Evolutionary conservation across 1,139 yeast genomes (phyloP), one percentile per base, ranked within the genome.

Genomic region (Dujonia santamariae): DNA sequence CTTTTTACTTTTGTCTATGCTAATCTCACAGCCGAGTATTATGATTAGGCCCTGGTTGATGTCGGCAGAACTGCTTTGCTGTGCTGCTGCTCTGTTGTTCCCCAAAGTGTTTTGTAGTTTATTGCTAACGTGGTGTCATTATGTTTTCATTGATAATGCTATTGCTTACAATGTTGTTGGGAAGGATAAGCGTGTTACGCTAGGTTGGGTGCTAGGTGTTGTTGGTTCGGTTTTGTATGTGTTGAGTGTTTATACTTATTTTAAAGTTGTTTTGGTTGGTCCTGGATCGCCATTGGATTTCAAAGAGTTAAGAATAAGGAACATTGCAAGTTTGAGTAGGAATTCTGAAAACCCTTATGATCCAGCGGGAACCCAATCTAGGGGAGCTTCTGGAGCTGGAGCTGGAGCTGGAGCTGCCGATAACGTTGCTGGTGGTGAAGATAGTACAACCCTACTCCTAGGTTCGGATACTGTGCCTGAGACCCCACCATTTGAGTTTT

Each of bases 211-310:
- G 2, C 21, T 54, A 12, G 48, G 40, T 17, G 30, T 48, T 0
- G 12, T 49, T 9, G 53, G 57, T 1, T 30, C 45, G 1, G 18
- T 50, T 5, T 38, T 63, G 31, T 63, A 54, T 36, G 34, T 30
- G 9, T 40, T 64, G 19, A 49, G 63, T 38, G 37, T 62, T 3
- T 53, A 54, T 19, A 47, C 84, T 2, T 85, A 85, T 50, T 74
- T 62, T 48, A 59, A 67, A 48, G 75, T 82, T 3, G 69, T 85
- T 4, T 18, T 36, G 2, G 58, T 59, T 1, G 95, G 95, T 0
- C 77, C 88, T 0, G 90, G 90, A 0, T 75, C 81, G 15, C 88
- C 92, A 0, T 43, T 50, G 20, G 70, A 64, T 34, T 65, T 51
- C 35, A 45, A 46, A 4, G 56, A 54, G 31, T 43, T 61, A 24